These are phyloP conservation scores for Raphanus hybrid DNA, from an alignment of 441 rosid genomes.

Conservation along the genomic window DNA sequence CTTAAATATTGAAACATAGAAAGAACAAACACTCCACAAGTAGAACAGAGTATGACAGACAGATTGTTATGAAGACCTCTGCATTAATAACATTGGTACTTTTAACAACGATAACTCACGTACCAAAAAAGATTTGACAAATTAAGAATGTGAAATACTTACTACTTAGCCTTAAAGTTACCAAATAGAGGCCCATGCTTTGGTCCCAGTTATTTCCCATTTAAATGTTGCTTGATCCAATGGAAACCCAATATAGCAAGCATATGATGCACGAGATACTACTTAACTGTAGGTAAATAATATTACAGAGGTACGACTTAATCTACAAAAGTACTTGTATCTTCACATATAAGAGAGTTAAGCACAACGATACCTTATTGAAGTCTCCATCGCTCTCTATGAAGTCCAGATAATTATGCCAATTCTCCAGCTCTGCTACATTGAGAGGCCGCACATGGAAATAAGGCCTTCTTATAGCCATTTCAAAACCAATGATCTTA, in stretches of 20 bases:
- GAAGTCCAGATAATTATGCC: slow-evolving; percentile 92
- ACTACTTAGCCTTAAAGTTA: slow-evolving; percentile 97
- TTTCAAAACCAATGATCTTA: slow-evolving; percentile 91
- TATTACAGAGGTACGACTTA: slow-evolving; percentile 64
- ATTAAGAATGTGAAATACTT: slow-evolving; percentile 89
- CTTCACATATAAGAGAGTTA: slow-evolving; percentile 45
- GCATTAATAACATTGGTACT: slow-evolving; percentile 92
- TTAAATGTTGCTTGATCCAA: slow-evolving; percentile 97
- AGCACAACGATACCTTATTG: slow-evolving; percentile 77
- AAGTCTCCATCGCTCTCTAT: slow-evolving; percentile 84
- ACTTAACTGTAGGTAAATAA: slow-evolving; percentile 85
- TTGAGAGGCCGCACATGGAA: slow-evolving; percentile 94
- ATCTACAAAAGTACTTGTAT: slow-evolving; percentile 52
- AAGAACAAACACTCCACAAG: slow-evolving; percentile 76
- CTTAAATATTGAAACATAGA: slow-evolving; percentile 40
- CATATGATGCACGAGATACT: slow-evolving; percentile 94
- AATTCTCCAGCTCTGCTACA: slow-evolving; percentile 89
- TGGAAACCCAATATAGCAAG: slow-evolving; percentile 96
- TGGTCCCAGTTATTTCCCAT: slow-evolving; percentile 95
- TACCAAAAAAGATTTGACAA: slow-evolving; percentile 80
- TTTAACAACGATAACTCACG: slow-evolving; percentile 64
- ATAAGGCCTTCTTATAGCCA: slow-evolving; percentile 94
- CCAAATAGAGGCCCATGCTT: slow-evolving; percentile 91
- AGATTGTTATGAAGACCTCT: slow-evolving; percentile 98
- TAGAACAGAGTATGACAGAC: slow-evolving; percentile 86